Evolutionary conservation across 2,329 filamentous ascomycete species (phyloP).

Genomic region (Curvularia verruculosa): DNA sequence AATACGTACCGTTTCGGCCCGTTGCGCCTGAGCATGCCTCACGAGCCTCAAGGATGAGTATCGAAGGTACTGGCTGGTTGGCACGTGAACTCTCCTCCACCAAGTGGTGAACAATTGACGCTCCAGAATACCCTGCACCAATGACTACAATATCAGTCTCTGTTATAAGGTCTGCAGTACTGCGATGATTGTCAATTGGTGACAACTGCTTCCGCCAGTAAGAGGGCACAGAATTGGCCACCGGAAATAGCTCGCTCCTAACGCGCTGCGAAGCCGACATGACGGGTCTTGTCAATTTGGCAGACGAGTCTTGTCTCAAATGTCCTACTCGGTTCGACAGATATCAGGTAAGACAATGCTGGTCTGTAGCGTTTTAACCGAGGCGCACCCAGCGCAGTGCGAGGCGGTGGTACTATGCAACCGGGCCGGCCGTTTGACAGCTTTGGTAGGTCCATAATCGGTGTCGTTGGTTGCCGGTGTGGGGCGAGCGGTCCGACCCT

Average conservation of each 20-base stretch:
- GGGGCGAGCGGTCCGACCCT: not conserved
- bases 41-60: constrained; percentile 56
- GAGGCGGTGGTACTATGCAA: not conserved
- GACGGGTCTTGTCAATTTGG: not conserved
- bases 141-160: constrained; percentile 18
- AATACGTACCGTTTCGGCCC: constrained; percentile 57
- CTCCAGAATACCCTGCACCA: constrained; percentile 21
- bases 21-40: constrained; percentile 60
- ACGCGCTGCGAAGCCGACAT: constrained; percentile 2
- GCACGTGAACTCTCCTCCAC: constrained; percentile 9
- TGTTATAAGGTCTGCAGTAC: constrained; percentile 10
- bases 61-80: constrained; percentile 12
- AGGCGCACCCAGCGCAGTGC: not conserved
- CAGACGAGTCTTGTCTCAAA: not conserved
- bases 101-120: constrained; percentile 20
- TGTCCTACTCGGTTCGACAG: not conserved
- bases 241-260: constrained; percentile 6
- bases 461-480: not conserved
- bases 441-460: not conserved
- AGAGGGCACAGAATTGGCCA: constrained; percentile 11
- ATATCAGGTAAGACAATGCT: not conserved
- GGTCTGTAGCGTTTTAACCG: not conserved
- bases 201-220: constrained; percentile 17
- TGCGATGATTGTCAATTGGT: constrained; percentile 19
- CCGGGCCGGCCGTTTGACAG: constrained; percentile 8